These are phyloP conservation scores for Malassezia vespertilionis DNA, from an alignment of 1,284 basidiomycete species.

Conservation along the genomic window DNA sequence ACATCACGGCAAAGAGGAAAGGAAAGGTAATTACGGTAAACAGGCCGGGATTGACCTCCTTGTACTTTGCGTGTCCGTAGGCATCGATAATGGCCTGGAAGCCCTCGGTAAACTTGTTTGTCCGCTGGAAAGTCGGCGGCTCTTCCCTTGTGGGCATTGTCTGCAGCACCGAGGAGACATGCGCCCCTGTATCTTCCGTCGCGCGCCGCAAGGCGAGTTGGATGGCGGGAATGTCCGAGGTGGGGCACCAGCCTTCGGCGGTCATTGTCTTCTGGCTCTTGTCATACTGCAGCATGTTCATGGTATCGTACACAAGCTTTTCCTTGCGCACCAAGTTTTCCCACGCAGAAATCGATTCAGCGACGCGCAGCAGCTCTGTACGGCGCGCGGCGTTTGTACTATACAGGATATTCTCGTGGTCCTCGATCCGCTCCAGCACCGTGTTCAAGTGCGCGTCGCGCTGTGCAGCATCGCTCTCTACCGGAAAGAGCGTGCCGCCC, in stretches of 20 bases:
- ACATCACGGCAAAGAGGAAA: conserved; percentile 99
- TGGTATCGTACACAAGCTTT: conserved; percentile 64
- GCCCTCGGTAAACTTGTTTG: conserved; percentile 91
- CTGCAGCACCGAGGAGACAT: conserved; percentile 79
- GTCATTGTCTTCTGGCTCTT: conserved; percentile 84
- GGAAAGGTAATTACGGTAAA: conserved; percentile 92
- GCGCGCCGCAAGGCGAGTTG: conserved; percentile 81
- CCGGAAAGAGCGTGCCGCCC: conserved; percentile 91
- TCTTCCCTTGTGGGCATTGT: conserved; percentile 80
- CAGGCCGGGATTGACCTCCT: conserved; percentile 93
- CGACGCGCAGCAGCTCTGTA: conserved; percentile 71
- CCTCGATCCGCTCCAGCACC: conserved; percentile 78
- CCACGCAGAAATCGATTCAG: conserved; percentile 78
- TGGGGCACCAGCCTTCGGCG: conserved; percentile 95
- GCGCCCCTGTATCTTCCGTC: conserved; percentile 89
- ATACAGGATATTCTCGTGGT: conserved; percentile 74
- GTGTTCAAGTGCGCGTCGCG: conserved; percentile 80
- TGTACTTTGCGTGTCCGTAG: conserved; percentile 87
- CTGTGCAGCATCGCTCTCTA: conserved; percentile 85
- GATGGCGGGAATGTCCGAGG: conserved; percentile 73
- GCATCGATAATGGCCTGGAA: conserved; percentile 98
- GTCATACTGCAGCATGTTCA: conserved; percentile 70
- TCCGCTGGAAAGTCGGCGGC: conserved; percentile 88
- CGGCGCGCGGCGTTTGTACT: conserved; percentile 57
- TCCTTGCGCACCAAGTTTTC: conserved; percentile 87